phyloP scores from a whole-genome alignment of 2,329 filamentous ascomycete species.

The Aureobasidium vineae region DNA sequence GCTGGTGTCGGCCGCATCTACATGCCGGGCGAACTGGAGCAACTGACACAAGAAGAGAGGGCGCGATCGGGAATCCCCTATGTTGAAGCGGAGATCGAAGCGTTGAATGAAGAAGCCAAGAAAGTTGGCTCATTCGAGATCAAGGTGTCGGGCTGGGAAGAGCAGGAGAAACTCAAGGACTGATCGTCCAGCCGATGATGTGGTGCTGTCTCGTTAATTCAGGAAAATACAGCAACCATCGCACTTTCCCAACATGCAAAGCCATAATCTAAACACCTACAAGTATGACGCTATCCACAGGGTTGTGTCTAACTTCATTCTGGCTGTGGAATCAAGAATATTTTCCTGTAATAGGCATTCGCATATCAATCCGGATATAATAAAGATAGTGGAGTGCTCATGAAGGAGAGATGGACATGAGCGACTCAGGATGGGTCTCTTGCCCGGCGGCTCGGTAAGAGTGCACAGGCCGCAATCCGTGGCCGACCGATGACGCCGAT shows the following conservation, averaged over 20 bases:
- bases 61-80: conserved; percentile 50
- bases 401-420: not conserved
- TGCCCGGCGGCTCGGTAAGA: not conserved
- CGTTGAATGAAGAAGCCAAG: conserved; percentile 51
- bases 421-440: not conserved
- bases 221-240: not conserved
- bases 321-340: not conserved
- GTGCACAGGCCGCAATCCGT: not conserved
- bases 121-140: conserved; percentile 39
- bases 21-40: conserved; percentile 59
- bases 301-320: not conserved
- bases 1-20: conserved; percentile 56
- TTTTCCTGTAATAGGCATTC: not conserved
- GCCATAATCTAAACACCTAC: not conserved
- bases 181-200: conserved; percentile 1
- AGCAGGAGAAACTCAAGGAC: not conserved
- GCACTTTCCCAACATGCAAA: not conserved
- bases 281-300: not conserved
- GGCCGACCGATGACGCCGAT: conserved; percentile 2
- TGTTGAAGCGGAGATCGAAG: conserved; percentile 49
- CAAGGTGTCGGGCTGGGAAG: conserved; percentile 22
- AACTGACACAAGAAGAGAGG: conserved; percentile 47
- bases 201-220: not conserved
- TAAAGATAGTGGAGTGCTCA: not conserved
- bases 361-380: conserved; percentile 11